These are phyloP conservation scores for Leccinum broughii DNA, from an alignment of 768 basidiomycete species.

Conservation along the genomic window DNA sequence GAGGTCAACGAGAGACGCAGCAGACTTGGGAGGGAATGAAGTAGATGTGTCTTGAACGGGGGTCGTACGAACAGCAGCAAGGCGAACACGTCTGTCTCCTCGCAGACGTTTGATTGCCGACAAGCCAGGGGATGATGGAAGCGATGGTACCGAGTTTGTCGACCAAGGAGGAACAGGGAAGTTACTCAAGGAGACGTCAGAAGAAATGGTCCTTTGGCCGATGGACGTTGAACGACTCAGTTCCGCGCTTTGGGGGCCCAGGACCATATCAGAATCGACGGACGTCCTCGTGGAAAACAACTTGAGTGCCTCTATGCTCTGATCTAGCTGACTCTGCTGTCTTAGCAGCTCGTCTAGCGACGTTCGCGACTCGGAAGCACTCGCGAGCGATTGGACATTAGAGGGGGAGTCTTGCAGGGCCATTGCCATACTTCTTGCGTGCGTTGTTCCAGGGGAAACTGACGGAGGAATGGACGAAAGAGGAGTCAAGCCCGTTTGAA, in stretches of 20 bases:
- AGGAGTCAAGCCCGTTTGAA: neutral
- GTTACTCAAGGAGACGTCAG: constrained; percentile 68
- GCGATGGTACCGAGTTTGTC: constrained; percentile 18
- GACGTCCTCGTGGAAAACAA: constrained; percentile 38
- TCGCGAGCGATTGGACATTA: constrained; percentile 28
- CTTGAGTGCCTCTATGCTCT: constrained; percentile 59
- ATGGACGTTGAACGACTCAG: constrained; percentile 26
- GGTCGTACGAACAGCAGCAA: constrained; percentile 12
- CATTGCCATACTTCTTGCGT: neutral
- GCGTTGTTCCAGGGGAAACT: neutral
- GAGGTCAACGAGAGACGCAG: constrained; percentile 24
- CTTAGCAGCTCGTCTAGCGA: constrained; percentile 56
- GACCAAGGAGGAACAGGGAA: constrained; percentile 64
- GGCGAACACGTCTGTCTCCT: constrained; percentile 23
- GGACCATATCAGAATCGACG: constrained; percentile 34
- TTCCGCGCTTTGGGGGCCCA: constrained; percentile 7
- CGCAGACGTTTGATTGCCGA: constrained; percentile 21
- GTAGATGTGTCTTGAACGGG: constrained; percentile 4
- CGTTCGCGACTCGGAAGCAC: constrained; percentile 23
- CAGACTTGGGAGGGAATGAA: constrained; percentile 29
- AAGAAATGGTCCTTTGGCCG: constrained; percentile 28
- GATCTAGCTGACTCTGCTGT: constrained; percentile 64
- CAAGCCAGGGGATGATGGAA: constrained; percentile 15
- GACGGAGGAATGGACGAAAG: constrained; percentile 1
- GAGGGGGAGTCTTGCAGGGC: constrained; percentile 39